Percentiles rank a stretch among this genome's conserved stretches.
phyloP scores from a whole-genome alignment of 768 basidiomycete species.

The Lenzites betulinus region DNA sequence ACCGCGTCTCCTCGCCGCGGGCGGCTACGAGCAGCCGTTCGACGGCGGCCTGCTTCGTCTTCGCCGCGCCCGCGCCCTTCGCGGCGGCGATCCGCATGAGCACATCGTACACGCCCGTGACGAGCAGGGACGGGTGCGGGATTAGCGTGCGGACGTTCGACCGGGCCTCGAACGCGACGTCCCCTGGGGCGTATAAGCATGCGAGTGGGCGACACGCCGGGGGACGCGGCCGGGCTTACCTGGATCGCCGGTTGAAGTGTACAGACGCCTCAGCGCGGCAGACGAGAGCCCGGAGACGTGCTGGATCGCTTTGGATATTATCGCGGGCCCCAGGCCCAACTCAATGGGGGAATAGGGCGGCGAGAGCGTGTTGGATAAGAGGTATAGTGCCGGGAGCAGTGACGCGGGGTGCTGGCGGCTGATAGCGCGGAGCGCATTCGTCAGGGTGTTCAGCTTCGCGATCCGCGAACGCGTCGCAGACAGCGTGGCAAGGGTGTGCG shows the following conservation, averaged over 20 bases:
- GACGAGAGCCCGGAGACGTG: constrained; percentile 67
- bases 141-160: constrained; percentile 72
- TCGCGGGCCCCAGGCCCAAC: constrained; percentile 67
- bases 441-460: constrained; percentile 64
- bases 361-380: constrained; percentile 78
- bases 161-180: constrained; percentile 86
- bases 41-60: constrained; percentile 75
- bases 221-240: constrained; percentile 21
- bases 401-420: constrained; percentile 65
- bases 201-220: neutral
- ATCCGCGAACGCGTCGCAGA: constrained; percentile 74
- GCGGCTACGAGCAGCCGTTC: constrained; percentile 83
- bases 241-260: constrained; percentile 76
- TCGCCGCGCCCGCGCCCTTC: constrained; percentile 76
- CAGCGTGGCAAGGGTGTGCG: constrained; percentile 59
- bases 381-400: constrained; percentile 75
- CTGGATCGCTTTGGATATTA: constrained; percentile 71
- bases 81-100: constrained; percentile 65
- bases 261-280: constrained; percentile 60
- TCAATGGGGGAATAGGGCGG: constrained; percentile 75
- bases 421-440: constrained; percentile 75
- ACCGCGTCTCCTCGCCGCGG: constrained; percentile 86
- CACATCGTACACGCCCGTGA: constrained; percentile 66
- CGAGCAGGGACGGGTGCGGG: constrained; percentile 66
- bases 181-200: constrained; percentile 44